Evolutionary conservation across 1,139 yeast genomes (phyloP).

Genomic region (Pichia kudriavzevii): DNA sequence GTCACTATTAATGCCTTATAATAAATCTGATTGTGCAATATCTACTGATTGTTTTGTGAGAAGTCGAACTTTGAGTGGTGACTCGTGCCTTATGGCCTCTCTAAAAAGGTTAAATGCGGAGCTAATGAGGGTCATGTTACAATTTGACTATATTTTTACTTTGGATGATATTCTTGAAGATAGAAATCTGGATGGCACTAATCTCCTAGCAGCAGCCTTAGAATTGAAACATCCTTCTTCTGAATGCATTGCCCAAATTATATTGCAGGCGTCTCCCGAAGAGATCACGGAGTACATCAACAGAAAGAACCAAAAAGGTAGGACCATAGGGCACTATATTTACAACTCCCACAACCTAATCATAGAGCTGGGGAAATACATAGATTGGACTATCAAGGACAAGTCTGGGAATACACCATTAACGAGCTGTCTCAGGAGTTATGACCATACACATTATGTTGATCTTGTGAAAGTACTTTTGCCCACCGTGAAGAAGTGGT

Average conservation of each 20-base stretch:
- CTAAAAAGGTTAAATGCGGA: conserved; percentile 37
- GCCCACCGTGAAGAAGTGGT: conserved; percentile 37
- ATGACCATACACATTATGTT: conserved; percentile 65
- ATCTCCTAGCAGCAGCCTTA: conserved; percentile 55
- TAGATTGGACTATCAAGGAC: conserved; percentile 72
- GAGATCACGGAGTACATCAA: conserved; percentile 41
- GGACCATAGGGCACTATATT: conserved; percentile 70
- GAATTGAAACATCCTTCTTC: conserved; percentile 45
- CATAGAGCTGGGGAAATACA: conserved; percentile 44
- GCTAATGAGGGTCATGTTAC: conserved; percentile 41
- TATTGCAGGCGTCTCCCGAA: conserved; percentile 37
- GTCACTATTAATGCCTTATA: conserved; percentile 13
- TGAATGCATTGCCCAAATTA: conserved; percentile 38
- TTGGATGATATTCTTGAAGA: conserved; percentile 65
- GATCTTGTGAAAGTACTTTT: conserved; percentile 43
- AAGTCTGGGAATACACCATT: conserved; percentile 70
- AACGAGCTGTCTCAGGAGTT: conserved; percentile 67
- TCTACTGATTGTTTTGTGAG: conserved; percentile 38
- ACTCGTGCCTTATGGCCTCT: conserved; percentile 55
- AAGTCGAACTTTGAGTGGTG: conserved; percentile 54
- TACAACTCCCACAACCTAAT: conserved; percentile 53
- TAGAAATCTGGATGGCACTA: conserved; percentile 41
- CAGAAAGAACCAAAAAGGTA: conserved; percentile 39
- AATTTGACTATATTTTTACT: conserved; percentile 44
- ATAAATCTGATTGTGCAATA: conserved; percentile 24